Evolutionary conservation across 192 early-diverging fungal genomes (phyloP), one percentile per base, ranked within the genome.

Genomic region (Lobosporangium transversale): DNA sequence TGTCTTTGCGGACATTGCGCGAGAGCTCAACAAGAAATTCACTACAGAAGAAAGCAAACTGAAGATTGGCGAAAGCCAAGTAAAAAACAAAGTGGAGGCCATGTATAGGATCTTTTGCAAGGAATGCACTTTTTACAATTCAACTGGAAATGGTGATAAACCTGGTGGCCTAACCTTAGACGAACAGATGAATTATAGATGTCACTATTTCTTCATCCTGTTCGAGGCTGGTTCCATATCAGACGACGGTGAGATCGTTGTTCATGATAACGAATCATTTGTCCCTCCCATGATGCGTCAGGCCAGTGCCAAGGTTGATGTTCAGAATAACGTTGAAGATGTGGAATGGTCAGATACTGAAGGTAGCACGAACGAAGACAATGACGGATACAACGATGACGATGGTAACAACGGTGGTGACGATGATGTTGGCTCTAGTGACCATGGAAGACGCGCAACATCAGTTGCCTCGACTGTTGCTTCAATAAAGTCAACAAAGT

Each of bases 91-190:
- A n/a, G n/a, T n/a, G n/a, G n/a, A n/a, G n/a, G n/a, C n/a, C n/a
- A n/a, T n/a, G n/a, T n/a, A n/a, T n/a, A n/a, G n/a, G n/a, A n/a
- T n/a, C n/a, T n/a, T n/a, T n/a, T n/a, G n/a, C n/a, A n/a, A n/a
- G n/a, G n/a, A n/a, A n/a, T n/a, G n/a, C n/a, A n/a, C n/a, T n/a
- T n/a, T n/a, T n/a, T n/a, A n/a, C n/a, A n/a, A n/a, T n/a, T n/a
- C n/a, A n/a, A n/a, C n/a, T n/a, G n/a, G n/a, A n/a, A 47, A 47
- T 47, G 45, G 45, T 21, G 45, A 47, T 47, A 47, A 20, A 47
- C 45, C 45, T 10, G 45, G 45, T 17, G 45, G 45, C n/a, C 45
- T 17, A 47, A 47, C 45, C 17, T 17, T 47, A 17, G 15, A 47
- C 23, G 45, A 47, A 47, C 45, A 47, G 45, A 47, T 47, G 45